These are phyloP conservation scores for Saccharomycopsis capsularis DNA, from an alignment of 805 yeast species.

Conservation along the genomic window DNA sequence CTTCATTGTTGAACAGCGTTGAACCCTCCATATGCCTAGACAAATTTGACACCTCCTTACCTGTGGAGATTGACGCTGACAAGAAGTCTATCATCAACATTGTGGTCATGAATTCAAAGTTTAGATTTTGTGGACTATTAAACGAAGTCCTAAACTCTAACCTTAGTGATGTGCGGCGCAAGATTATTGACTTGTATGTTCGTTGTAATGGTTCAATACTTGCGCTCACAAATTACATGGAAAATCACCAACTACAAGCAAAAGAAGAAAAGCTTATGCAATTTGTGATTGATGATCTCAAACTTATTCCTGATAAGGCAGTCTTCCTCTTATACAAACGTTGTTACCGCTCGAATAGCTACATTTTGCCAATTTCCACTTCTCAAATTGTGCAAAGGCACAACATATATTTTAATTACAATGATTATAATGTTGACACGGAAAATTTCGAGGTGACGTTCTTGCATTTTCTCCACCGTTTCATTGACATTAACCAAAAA, in stretches of 20 bases:
- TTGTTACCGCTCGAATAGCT: not conserved
- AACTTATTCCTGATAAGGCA: constrained; percentile 9
- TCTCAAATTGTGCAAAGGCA: not conserved
- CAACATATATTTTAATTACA: constrained; percentile 4
- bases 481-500: not conserved
- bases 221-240: constrained; percentile 30
- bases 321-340: constrained; percentile 8
- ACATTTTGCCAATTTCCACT: not conserved
- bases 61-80: constrained; percentile 37
- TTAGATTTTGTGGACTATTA: constrained; percentile 43
- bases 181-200: constrained; percentile 44
- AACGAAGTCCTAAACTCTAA: constrained; percentile 41
- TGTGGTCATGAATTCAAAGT: constrained; percentile 47
- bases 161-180: constrained; percentile 43
- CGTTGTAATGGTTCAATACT: constrained; percentile 44
- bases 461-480: constrained; percentile 1
- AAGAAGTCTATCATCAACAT: constrained; percentile 37
- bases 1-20: constrained; percentile 47
- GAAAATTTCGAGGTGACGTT: not conserved
- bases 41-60: constrained; percentile 52
- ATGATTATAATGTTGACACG: not conserved
- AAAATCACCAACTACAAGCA: not conserved
- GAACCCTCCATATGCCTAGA: constrained; percentile 47
- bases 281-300: constrained; percentile 1
- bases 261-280: not conserved